Evolutionary conservation across 345 rosid genomes (phyloP).

Genomic region (Balakata baccata): DNA sequence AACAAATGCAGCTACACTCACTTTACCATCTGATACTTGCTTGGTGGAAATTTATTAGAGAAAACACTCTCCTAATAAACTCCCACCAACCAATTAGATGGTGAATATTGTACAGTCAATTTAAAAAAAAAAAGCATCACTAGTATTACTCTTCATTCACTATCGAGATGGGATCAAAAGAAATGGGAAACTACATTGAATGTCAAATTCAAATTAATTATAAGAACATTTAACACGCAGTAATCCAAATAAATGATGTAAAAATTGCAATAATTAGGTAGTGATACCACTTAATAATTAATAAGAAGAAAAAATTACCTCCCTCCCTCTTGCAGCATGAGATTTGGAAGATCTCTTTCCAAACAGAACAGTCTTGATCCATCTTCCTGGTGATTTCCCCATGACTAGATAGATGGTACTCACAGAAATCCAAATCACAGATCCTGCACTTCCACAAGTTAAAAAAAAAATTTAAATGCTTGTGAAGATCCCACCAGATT

Average conservation of each 20-base stretch:
- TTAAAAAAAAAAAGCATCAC: no score
- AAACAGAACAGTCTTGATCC: conserved; percentile 77
- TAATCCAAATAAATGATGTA: not conserved
- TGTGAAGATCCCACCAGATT: no score
- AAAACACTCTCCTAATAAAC: no score
- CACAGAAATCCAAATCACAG: conserved; percentile 25
- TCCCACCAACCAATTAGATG: no score
- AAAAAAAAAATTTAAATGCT: conserved; percentile 6
- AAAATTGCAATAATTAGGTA: not conserved
- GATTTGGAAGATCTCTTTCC: conserved; percentile 82
- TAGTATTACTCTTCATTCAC: not conserved
- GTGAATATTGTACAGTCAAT: no score
- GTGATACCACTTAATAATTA: not conserved
- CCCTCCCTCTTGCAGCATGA: conserved; percentile 49
- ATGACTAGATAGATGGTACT: conserved; percentile 30
- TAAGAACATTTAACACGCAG: not conserved
- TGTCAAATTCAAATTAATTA: not conserved
- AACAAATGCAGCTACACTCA: no score
- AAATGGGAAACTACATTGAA: not conserved
- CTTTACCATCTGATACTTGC: no score
- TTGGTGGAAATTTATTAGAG: no score
- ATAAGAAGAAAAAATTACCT: conserved; percentile 40
- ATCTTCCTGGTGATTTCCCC: conserved; percentile 79
- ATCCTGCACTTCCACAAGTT: conserved; percentile 16
- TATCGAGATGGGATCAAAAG: not conserved